Evolutionary conservation across 1,284 basidiomycete genomes (phyloP), one percentile per base, ranked within the genome.

Genomic region (Rhodotorula glutinis): DNA sequence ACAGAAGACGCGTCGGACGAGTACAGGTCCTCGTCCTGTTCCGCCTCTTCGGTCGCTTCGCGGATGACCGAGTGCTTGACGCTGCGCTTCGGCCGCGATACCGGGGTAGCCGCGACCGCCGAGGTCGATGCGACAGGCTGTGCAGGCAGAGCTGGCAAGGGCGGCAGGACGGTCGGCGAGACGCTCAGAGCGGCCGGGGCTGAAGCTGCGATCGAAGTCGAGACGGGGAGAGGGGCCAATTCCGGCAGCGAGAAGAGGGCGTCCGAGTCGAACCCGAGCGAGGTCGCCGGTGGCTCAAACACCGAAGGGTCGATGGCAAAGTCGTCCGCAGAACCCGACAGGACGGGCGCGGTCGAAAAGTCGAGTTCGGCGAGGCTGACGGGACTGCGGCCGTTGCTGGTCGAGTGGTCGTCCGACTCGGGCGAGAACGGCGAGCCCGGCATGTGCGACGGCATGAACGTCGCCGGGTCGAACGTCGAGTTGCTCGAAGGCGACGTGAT

Each of bases 401-500:
- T 53, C 58, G 68, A 70, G 44, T 52, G 53, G 52, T 59, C 62
- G 62, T 57, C 62, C 5, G 62, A 58, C 38, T 63, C 67, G 38
- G 68, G 71, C 19, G 68, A 70, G 53, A 67, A 67, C 56, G 71
- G 71, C 8, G 68, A 70, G 23, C 71, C 71, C n/a, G 71, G 71
- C 46, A 70, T 25, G n/a, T 56, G 62, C 1, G 49, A 27, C 19
- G 70, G 71, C 61, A 70, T 51, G 62, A 66, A 73, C 1, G 71
- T 65, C 21, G 68, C 60, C 2, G 71, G 71, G 53, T 63, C 65
- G 41, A 70, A 40, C 19, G 58, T 52, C 19, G 66, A 64, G 9
- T 40, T 1, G 25, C 25, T 46, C 0, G 58, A 10, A 8, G 62
- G 13, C 23, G 49, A 25, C 11, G 46, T 47, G 54, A 43, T 27